Evolutionary conservation across 2,329 filamentous ascomycete genomes (phyloP).

Genomic region (Cadophora malorum): DNA sequence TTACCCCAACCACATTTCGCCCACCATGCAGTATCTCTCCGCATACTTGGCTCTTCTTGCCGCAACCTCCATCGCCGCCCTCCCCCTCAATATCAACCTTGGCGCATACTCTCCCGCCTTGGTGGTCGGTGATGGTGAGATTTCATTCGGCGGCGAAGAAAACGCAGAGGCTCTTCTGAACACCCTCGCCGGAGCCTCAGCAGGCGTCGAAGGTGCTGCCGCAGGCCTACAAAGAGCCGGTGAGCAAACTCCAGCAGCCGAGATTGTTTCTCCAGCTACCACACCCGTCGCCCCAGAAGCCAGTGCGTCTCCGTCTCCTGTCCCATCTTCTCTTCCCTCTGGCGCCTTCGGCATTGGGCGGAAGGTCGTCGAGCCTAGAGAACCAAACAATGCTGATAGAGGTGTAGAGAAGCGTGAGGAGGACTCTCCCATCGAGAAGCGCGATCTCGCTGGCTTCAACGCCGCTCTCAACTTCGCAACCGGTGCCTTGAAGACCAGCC

Average conservation of each 20-base stretch:
- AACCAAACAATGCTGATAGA: slow-evolving; percentile 27
- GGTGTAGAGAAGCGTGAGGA: slow-evolving; percentile 30
- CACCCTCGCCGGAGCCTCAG: slow-evolving; percentile 51
- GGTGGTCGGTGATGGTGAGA: slow-evolving; percentile 60
- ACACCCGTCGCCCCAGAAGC: slow-evolving; percentile 18
- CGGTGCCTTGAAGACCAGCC: slow-evolving; percentile 52
- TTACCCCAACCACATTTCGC: slow-evolving; percentile 10
- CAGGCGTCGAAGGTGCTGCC: slow-evolving; percentile 31
- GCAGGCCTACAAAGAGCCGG: slow-evolving; percentile 23
- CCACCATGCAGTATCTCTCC: slow-evolving; percentile 35
- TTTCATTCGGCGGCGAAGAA: slow-evolving; percentile 52
- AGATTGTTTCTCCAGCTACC: slow-evolving; percentile 12
- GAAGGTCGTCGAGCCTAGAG: slow-evolving; percentile 28
- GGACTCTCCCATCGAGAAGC: slow-evolving; percentile 47
- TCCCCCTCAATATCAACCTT: slow-evolving; percentile 58
- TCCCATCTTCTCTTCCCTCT: slow-evolving; percentile 19
- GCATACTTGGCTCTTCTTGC: slow-evolving; percentile 31
- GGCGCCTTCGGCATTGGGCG: slow-evolving; percentile 29
- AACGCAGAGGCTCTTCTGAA: slow-evolving; percentile 50
- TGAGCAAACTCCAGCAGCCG: slow-evolving; percentile 5
- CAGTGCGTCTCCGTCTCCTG: slow-evolving; percentile 18
- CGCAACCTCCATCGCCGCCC: slow-evolving; percentile 45
- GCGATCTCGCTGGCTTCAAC: slow-evolving; percentile 56
- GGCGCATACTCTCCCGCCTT: slow-evolving; percentile 57
- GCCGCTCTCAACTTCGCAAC: slow-evolving; percentile 55